Evolutionary conservation across 257 asterid species (phyloP), one percentile per base, ranked within the genome.

Genomic region (Forsythia viridissima): DNA sequence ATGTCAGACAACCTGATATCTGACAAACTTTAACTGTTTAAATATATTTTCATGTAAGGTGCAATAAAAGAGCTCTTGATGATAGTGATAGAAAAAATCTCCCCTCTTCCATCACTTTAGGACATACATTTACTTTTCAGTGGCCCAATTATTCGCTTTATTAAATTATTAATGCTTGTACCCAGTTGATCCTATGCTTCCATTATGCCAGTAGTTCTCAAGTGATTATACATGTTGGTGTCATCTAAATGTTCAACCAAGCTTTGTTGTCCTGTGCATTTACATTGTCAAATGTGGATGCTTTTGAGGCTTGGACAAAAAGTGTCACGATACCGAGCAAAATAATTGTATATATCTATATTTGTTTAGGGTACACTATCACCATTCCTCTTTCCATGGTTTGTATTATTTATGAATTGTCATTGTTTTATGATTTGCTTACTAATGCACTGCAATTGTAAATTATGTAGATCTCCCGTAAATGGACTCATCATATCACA

Each of bases 401-500:
- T 39, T 52, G 39, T 59, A 42, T 18, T 42, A 18, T 51, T 15
- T 51, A 13, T 63, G 18, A 63, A 4, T 10, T 8, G 70, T 63
- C 40, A 63, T 63, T 69, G 44, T 69, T 42, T 9, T 73, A 3
- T 51, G 21, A 10, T 36, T 57, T 68, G 40, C 18, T 59, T 10
- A 43, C 7, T 10, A 16, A 24, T 44, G 42, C 46, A 48, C 43
- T 57, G 13, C 37, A 70, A 9, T 24, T 76, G 37, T 57, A 51
- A 52, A 71, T 79, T 30, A 4, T 77, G 87, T 91, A 96, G 99
- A 89, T 96, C 75, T 79, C 99, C n/a, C 96, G 98, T 69, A 83
- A 91, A 86, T 93, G 93, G 99, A 91, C 98, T 75, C 99, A 93
- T 90, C 98, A 96, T 76, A 84, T 96, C 74, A 96, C 98, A 36